phyloP scores from a whole-genome alignment of 1,139 yeast genomes.

The Spathaspora jeffriesii region DNA sequence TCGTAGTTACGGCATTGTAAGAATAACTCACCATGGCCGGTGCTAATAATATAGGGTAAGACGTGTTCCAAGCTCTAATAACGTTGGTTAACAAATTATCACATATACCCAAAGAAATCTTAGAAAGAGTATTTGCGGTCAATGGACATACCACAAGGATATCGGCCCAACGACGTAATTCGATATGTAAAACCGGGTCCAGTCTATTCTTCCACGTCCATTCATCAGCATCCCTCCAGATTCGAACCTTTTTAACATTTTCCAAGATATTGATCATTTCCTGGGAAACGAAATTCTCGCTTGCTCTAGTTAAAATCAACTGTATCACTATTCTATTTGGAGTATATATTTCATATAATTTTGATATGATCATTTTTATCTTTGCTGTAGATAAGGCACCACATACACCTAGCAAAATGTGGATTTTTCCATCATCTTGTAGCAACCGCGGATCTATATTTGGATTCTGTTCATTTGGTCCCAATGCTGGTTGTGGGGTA shows the following conservation, averaged over 20 bases:
- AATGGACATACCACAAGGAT: constrained; percentile 85
- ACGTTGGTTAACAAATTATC: constrained; percentile 88
- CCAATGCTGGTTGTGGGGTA: constrained; percentile 10
- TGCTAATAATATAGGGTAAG: constrained; percentile 83
- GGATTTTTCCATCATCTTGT: constrained; percentile 88
- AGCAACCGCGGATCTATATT: constrained; percentile 81
- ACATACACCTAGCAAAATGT: constrained; percentile 85
- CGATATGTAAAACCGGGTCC: constrained; percentile 93
- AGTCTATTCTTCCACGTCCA: constrained; percentile 91
- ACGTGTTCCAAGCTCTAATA: constrained; percentile 89
- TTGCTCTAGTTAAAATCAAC: constrained; percentile 76
- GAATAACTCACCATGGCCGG: constrained; percentile 96
- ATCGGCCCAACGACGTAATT: constrained; percentile 95
- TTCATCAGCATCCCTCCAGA: constrained; percentile 92
- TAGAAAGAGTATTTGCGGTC: constrained; percentile 90
- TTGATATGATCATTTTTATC: constrained; percentile 70
- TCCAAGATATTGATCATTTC: constrained; percentile 45
- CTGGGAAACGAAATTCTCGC: constrained; percentile 77
- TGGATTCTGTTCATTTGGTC: constrained; percentile 44
- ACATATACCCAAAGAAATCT: constrained; percentile 85
- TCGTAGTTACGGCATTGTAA: constrained; percentile 85
- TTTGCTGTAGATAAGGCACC: constrained; percentile 84
- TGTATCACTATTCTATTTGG: constrained; percentile 76
- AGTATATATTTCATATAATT: constrained; percentile 79
- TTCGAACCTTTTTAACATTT: constrained; percentile 47